These are phyloP conservation scores for Leishmania major DNA, from an alignment of 208 protist species.

Conservation along the genomic window DNA sequence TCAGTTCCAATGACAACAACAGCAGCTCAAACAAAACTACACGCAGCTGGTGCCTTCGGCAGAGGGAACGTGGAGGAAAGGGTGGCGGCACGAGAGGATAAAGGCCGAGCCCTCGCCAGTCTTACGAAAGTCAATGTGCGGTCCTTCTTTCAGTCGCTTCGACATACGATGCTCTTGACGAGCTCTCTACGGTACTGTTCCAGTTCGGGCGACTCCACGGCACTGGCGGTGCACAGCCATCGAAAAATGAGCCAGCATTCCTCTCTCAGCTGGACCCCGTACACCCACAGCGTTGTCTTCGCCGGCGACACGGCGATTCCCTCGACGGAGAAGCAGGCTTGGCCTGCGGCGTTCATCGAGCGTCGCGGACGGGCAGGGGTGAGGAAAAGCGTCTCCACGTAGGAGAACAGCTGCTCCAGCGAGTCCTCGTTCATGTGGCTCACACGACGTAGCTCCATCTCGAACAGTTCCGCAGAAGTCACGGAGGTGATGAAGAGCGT, in stretches of 20 bases:
- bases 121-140: background rate
- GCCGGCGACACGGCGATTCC: constrained; percentile 27
- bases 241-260: constrained; percentile 53
- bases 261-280: constrained; percentile 29
- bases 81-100: background rate
- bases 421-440: constrained; percentile 10
- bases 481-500: constrained; percentile 43
- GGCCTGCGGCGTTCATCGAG: constrained; percentile 25
- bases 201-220: constrained; percentile 36
- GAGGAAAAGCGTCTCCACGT: constrained; percentile 39
- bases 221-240: constrained; percentile 38
- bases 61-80: background rate
- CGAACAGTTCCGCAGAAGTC: constrained; percentile 30
- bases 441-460: constrained; percentile 56
- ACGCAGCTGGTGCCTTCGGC: background rate
- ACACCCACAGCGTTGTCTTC: constrained; percentile 43
- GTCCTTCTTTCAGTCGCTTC: background rate
- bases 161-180: constrained; percentile 22
- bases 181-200: constrained; percentile 47
- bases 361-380: constrained; percentile 15
- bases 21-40: background rate
- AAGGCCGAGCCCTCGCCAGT: background rate
- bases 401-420: constrained; percentile 28
- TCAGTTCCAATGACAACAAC: background rate
- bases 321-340: constrained; percentile 35